Evolutionary conservation across 1,139 yeast genomes (phyloP), one percentile per base, ranked within the genome.

Genomic region (Meyerozyma smithsonii): DNA sequence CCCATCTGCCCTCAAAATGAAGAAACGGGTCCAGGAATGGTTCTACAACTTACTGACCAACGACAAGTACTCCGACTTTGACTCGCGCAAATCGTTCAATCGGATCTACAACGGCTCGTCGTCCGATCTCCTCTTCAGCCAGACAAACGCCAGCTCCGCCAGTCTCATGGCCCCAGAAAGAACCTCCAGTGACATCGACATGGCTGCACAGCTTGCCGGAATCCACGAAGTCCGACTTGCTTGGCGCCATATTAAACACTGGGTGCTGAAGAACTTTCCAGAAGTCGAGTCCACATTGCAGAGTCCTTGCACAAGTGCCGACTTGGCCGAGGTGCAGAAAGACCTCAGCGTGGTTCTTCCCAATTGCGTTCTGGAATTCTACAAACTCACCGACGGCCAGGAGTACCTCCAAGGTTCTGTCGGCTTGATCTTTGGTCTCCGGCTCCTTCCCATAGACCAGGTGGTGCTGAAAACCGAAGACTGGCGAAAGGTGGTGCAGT

Each of bases 371-470:
- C 52, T 72, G 28, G 82, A 82, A 20, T 81, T 82, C 36, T 68
- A 74, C 47, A 67, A 76, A 42, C 59, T 79, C 30, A 86, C 85
- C 40, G 90, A 83, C 50, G 92, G 92, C 14, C 92, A 84, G 58
- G 57, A 64, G 66, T 72, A 54, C 60, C 72, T 55, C 46, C 71
- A 78, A 16, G 79, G 79, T 17, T 70, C 74, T 15, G 72, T 79
- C 5, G 90, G 90, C 1, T 56, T 83, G 40, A 54, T 83, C 24
- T 83, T 74, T 53, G 88, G 88, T 0, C 59, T 82, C 42, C 77
- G 77, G 47, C 64, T 83, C 45, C 74, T 82, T 81, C 70, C 81
- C 2, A 58, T 83, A 25, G 86, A 81, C 47, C 84, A 81, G 50
- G 72, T 83, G 25, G 78, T 77, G 19, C 73, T 74, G 16, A 72